Evolutionary conservation across 345 rosid genomes (phyloP).

Genomic region (Gossypium anomalum): DNA sequence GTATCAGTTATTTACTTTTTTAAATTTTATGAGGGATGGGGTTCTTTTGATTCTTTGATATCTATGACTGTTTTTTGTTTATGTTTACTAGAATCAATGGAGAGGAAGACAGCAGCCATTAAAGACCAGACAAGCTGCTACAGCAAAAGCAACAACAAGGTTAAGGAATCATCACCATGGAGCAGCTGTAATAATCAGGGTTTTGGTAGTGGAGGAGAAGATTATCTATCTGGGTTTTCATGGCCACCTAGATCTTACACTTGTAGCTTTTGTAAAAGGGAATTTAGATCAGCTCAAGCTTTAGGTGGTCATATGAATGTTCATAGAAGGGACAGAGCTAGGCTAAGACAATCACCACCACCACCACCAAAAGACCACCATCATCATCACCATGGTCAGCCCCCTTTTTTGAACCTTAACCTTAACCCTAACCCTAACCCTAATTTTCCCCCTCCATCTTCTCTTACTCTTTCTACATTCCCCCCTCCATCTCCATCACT

Average conservation of each 20-base stretch:
- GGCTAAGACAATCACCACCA: constrained; percentile 46
- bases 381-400: constrained; percentile 27
- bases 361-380: constrained; percentile 36
- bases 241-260: constrained; percentile 98
- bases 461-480: constrained; percentile 22
- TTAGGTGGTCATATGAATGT: constrained; percentile 99
- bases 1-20: neutral
- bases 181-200: constrained; percentile 28
- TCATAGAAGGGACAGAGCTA: constrained; percentile 89
- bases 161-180: constrained; percentile 34
- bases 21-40: neutral
- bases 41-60: neutral
- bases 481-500: constrained; percentile 36
- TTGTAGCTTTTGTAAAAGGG: constrained; percentile 94
- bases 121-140: constrained; percentile 3
- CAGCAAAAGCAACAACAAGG: constrained; percentile 1
- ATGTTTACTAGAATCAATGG: constrained; percentile 33
- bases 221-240: constrained; percentile 58
- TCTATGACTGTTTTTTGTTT: neutral
- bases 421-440: constrained; percentile 62
- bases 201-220: constrained; percentile 33
- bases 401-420: constrained; percentile 44
- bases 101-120: constrained; percentile 17
- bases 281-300: constrained; percentile 94
- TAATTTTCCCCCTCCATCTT: constrained; percentile 40